Conservation (phyloP, 306 rosid genomes). For the Corylus heterophylla region DNA sequence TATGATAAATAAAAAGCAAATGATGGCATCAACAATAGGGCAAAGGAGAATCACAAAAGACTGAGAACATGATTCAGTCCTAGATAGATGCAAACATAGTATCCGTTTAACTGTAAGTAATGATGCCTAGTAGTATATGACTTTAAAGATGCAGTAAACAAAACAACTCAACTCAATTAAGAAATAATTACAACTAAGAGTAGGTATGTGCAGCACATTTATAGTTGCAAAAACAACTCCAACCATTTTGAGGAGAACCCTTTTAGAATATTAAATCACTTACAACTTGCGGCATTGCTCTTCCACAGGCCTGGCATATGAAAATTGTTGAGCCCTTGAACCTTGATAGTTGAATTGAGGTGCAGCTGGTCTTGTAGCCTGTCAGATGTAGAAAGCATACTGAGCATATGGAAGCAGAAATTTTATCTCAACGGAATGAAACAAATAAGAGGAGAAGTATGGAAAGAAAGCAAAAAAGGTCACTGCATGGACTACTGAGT, state of each 20-base stretch:
- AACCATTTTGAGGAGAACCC: constrained; percentile 6
- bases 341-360: constrained; percentile 42
- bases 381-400: constrained; percentile 33
- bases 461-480: constrained; percentile 12
- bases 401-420: constrained; percentile 14
- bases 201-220: constrained; percentile 4
- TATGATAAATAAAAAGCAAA: neutral
- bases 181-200: neutral
- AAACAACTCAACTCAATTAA: neutral
- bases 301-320: constrained; percentile 54
- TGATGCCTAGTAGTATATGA: neutral
- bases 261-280: constrained; percentile 25
- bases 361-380: constrained; percentile 59
- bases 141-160: neutral
- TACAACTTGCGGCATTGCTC: constrained; percentile 57
- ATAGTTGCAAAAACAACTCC: neutral
- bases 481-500: constrained; percentile 6
- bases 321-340: constrained; percentile 54
- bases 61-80: neutral
- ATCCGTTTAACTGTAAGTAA: neutral
- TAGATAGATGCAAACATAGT: neutral
- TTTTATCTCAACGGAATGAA: constrained; percentile 22
- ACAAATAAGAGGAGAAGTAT: constrained; percentile 7
- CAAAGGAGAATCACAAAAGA: neutral
- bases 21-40: neutral